Evolutionary conservation across 2,329 filamentous ascomycete genomes (phyloP).

Genomic region (Parastagonospora avenae): DNA sequence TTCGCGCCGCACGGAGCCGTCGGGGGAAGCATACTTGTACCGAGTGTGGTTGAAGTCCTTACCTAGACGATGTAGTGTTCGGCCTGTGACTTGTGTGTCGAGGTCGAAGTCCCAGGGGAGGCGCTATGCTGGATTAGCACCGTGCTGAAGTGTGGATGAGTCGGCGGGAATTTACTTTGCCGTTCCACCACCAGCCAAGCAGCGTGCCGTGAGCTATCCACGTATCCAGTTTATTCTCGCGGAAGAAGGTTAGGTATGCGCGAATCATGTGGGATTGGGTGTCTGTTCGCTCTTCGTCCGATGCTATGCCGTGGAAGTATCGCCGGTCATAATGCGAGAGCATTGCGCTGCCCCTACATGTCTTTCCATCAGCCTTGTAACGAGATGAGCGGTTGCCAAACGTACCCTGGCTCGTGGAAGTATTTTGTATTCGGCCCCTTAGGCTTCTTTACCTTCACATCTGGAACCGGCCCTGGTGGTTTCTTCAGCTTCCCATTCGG

Average conservation of each 20-base stretch:
- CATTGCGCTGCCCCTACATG: slow-evolving; percentile 51
- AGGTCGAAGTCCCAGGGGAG: slow-evolving; percentile 87
- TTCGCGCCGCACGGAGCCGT: slow-evolving; percentile 50
- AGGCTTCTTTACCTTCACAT: slow-evolving; percentile 2
- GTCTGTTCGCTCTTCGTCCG: slow-evolving; percentile 69
- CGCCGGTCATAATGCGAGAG: slow-evolving; percentile 76
- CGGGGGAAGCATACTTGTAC: slow-evolving; percentile 49
- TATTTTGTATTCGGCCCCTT: slow-evolving; percentile 37
- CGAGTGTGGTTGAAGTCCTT: slow-evolving; percentile 71
- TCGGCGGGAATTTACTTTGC: slow-evolving; percentile 50
- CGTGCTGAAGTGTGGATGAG: background rate
- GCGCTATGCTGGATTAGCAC: slow-evolving; percentile 56
- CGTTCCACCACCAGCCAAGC: slow-evolving; percentile 90
- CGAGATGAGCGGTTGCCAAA: background rate
- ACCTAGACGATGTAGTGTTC: slow-evolving; percentile 69
- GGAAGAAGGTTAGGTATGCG: slow-evolving; percentile 73
- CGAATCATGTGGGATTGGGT: slow-evolving; percentile 72
- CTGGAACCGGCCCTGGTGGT: background rate
- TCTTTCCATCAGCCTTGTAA: background rate
- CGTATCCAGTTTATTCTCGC: slow-evolving; percentile 70
- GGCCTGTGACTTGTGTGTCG: slow-evolving; percentile 75
- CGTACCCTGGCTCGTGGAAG: slow-evolving; percentile 48
- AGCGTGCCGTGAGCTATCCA: slow-evolving; percentile 88
- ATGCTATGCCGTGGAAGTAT: slow-evolving; percentile 68
- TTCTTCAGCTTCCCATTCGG: background rate